Base-by-base conservation (phyloP, 768 basidiomycete genomes). In the Daedaleopsis sinensis region DNA sequence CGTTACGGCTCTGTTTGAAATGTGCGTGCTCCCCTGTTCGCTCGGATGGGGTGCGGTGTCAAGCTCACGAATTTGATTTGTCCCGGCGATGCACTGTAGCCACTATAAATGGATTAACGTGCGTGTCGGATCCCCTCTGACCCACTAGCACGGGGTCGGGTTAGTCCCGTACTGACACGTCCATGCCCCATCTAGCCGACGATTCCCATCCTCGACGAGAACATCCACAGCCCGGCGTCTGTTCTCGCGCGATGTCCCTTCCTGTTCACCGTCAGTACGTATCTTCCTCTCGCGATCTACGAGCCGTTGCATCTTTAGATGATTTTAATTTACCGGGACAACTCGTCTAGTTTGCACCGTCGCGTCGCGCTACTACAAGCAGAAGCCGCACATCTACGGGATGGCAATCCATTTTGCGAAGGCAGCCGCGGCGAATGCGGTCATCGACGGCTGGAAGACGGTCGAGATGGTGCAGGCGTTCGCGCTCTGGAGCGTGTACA, bases 401-500 rank as follows among this genome's bases (percentile, higher is more conserved):
- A 71, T 84, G 53, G 85, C 85, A 0, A 83, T 84, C 73, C 82
- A 85, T 51, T 85, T 88, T 66, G 86, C 87, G 8, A 79, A 83
- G 61, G 82, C 85, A 55, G 78, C 83, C 19, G 87, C 87, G 6
- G 84, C 83, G 13, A 79, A 80, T 58, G 80, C 85, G 2, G 77
- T 89, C 54, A 78, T 86, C 13, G 84, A 87, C 59, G 85, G 85
- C 6, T 78, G 80, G 64, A 83, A 83, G 69, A 86, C 83, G 60
- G 82, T 92, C n/a, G 91, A 93, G 68, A 84, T 88, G 59, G 88
- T 86, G 59, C 91, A 93, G 70, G 90, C 91, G 19, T 92, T 88
- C 68, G 73, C 91, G 18, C 72, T 93, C 35, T 78, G 89, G 75
- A 81, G 84, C 38, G 82, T 84, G 9, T 89, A 89, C 71, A 82